Conservation (phyloP, 257 asterid species). For the Solanum piurae region DNA sequence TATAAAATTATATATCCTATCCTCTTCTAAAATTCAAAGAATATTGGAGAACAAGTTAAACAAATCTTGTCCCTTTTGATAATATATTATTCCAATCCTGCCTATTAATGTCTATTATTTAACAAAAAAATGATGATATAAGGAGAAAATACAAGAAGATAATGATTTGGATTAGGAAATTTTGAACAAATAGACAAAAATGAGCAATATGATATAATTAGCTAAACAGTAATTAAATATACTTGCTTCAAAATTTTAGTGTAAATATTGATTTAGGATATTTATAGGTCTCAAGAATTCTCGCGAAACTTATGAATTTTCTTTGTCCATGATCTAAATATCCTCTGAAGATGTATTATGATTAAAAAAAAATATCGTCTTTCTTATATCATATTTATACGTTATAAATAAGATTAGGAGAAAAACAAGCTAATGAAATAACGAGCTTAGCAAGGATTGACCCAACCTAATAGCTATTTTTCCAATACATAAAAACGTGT, state of each 20-base stretch:
- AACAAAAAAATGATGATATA: neutral
- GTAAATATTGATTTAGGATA: neutral
- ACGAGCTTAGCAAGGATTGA: neutral
- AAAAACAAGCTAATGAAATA: neutral
- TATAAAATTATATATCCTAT: neutral
- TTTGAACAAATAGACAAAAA: neutral
- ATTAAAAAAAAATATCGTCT: neutral
- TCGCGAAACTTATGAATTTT: neutral
- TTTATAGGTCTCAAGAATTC: neutral
- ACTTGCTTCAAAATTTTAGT: neutral
- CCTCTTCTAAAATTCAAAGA: neutral
- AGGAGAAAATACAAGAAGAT: neutral
- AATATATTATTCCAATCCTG: neutral
- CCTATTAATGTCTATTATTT: neutral
- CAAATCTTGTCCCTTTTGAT: neutral
- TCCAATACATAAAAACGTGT: neutral
- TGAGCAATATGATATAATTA: neutral
- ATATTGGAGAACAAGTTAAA: neutral
- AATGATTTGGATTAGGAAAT: neutral
- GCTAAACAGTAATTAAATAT: neutral
- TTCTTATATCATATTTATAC: neutral
- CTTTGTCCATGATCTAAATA: neutral
- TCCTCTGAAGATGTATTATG: neutral
- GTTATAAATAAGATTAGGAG: neutral
- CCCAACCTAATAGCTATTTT: neutral